phyloP scores from a whole-genome alignment of 345 rosid genomes.

The Moricandia moricandioides region DNA sequence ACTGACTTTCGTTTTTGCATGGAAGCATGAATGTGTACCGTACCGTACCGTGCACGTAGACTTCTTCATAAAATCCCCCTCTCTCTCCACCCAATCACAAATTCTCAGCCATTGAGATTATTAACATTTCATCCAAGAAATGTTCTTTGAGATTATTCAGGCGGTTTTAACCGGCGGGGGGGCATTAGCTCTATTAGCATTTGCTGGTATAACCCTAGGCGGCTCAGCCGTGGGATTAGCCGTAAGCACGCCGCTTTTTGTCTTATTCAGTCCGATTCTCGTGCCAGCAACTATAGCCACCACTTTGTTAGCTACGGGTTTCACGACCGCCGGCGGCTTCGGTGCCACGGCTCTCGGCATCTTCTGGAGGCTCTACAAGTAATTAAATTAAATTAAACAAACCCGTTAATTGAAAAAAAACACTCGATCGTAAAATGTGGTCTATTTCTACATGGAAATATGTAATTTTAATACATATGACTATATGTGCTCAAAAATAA shows the following conservation, averaged over 20 bases:
- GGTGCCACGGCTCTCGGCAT: slow-evolving; percentile 53
- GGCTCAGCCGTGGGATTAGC: slow-evolving; percentile 61
- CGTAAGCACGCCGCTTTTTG: slow-evolving; percentile 62
- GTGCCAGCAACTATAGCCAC: slow-evolving; percentile 63
- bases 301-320: slow-evolving; percentile 50
- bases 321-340: slow-evolving; percentile 62
- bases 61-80: slow-evolving; percentile 14
- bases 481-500: too few relatives aligned
- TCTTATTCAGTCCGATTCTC: slow-evolving; percentile 77
- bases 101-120: slow-evolving; percentile 3
- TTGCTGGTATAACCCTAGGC: slow-evolving; percentile 55
- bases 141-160: slow-evolving; percentile 21
- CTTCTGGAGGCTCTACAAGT: slow-evolving; percentile 63
- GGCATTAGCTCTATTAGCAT: slow-evolving; percentile 55
- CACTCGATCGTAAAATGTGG: background rate
- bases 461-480: background rate
- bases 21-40: slow-evolving; percentile 26
- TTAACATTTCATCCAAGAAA: slow-evolving; percentile 3
- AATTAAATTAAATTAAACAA: background rate
- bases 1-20: slow-evolving; percentile 18
- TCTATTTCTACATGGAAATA: background rate
- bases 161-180: slow-evolving; percentile 40
- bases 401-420: background rate
- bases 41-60: slow-evolving; percentile 27
- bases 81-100: slow-evolving; percentile 7